Base-by-base conservation (phyloP, 2,329 filamentous ascomycete species). In the Coleophoma cylindrospora region DNA sequence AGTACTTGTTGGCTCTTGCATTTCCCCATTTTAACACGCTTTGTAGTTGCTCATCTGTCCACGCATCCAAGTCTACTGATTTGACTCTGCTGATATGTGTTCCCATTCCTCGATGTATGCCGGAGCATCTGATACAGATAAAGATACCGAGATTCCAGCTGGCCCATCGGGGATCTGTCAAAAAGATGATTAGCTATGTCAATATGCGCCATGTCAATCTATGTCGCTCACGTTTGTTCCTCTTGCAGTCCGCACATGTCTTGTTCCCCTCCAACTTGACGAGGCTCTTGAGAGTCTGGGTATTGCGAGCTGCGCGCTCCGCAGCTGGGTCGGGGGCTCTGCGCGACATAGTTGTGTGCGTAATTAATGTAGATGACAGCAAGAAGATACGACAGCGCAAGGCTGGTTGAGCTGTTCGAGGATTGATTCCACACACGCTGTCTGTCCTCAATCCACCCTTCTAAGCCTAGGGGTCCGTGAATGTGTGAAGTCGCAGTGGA, bases 61-160 rank as follows among this genome's bases (percentile, higher is more conserved):
- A 99, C 22, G 92, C 86, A 70, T 99, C 94, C 57, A 99, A 83
- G 69, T 99, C 94, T 60, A 99, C 94, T 2, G 91, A 96, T 70
- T 99, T 99, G 69, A 99, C 94, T 70, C 89, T 82, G 71, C 91
- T 96, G 69, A 99, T 96, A 73, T 99, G 94, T 55, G 92, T 97
- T 64, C 94, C 94, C 91, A 99, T 97, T 60, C 92, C 91, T 66
- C 94, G 89, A 73, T 99, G 94, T 66, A 99, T 96, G 65, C 95
- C 95, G 15, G 94, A 99, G 73, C 94, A 99, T 67, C 91, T 87
- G 68, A 99, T 99, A 76, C 94, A 99, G 65, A 99, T 77, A 68
- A 99, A 99, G 65, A 99, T 84, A 62, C 94, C 94, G 49, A 99
- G 74, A 68, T 99, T 99, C 94, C 94, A 99, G 66, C 91, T 96